These are phyloP conservation scores for Solanum neorickii DNA, from an alignment of 257 asterid genomes.

Conservation along the genomic window DNA sequence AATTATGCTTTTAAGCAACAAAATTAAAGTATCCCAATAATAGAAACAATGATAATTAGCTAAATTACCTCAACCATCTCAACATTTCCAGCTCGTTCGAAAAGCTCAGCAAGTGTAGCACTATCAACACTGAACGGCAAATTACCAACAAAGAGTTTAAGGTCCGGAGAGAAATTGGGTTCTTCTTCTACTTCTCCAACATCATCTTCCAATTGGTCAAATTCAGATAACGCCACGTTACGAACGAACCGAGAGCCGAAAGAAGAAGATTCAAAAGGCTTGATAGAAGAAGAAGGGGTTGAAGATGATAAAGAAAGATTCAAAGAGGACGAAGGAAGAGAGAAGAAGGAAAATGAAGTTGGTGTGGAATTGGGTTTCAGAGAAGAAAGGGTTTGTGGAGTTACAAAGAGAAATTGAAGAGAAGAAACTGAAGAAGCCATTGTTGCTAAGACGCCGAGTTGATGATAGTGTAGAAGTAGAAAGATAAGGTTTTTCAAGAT, in stretches of 20 bases:
- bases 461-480: background rate
- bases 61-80: conserved; percentile 84
- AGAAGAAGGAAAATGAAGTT: conserved; percentile 14
- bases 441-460: background rate
- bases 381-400: conserved; percentile 38
- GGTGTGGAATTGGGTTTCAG: conserved; percentile 5
- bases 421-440: conserved; percentile 58
- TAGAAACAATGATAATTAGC: background rate
- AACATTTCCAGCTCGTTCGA: conserved; percentile 68
- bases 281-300: background rate
- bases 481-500: background rate
- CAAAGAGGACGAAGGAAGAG: conserved; percentile 21
- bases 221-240: conserved; percentile 37
- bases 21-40: background rate
- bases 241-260: conserved; percentile 21
- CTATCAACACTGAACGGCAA: conserved; percentile 76
- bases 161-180: conserved; percentile 46
- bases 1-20: background rate
- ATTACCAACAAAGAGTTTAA: conserved; percentile 78
- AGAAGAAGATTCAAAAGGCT: background rate
- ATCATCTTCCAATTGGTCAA: conserved; percentile 17
- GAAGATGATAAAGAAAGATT: conserved; percentile 25
- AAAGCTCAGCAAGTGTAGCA: conserved; percentile 66
- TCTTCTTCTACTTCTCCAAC: conserved; percentile 27
- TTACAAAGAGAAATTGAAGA: conserved; percentile 37